Evolutionary conservation across 2,329 filamentous ascomycete genomes (phyloP).

Genomic region (Aaosphaeria arxii): DNA sequence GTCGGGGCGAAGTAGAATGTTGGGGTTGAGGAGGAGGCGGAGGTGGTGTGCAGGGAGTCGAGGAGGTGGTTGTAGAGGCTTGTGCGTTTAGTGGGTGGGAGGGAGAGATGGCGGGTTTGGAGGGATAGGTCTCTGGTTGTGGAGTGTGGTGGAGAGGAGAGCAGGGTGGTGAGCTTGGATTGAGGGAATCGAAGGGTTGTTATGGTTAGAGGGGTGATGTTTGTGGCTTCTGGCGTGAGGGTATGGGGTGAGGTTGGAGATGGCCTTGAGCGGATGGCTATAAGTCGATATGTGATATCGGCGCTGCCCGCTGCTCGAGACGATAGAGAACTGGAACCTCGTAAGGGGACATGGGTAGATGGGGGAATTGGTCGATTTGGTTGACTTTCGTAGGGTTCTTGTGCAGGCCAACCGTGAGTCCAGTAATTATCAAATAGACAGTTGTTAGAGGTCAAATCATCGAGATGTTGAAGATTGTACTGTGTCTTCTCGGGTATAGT

Average conservation of each 20-base stretch:
- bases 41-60: conserved; percentile 4
- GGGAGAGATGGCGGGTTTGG: conserved; percentile 8
- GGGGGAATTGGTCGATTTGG: conserved; percentile 13
- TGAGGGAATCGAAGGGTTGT: conserved; percentile 9
- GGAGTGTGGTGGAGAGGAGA: conserved; percentile 1
- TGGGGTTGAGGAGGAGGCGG: conserved; percentile 7
- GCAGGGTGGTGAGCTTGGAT: background rate
- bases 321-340: conserved; percentile 1
- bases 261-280: conserved; percentile 8
- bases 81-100: conserved; percentile 1
- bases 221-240: conserved; percentile 4
- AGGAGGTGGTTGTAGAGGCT: conserved; percentile 8
- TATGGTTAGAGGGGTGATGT: conserved; percentile 4
- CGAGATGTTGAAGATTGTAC: background rate
- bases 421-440: conserved; percentile 2
- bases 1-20: conserved; percentile 9
- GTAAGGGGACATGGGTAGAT: conserved; percentile 2
- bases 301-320: background rate
- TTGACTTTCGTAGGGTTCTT: conserved; percentile 5
- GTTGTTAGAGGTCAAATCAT: conserved; percentile 1
- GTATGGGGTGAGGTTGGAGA: background rate
- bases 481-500: conserved; percentile 4
- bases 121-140: conserved; percentile 2
- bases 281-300: conserved; percentile 9
- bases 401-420: conserved; percentile 8